Conservation (phyloP, 768 basidiomycete species). For the Agrocybe pediades region DNA sequence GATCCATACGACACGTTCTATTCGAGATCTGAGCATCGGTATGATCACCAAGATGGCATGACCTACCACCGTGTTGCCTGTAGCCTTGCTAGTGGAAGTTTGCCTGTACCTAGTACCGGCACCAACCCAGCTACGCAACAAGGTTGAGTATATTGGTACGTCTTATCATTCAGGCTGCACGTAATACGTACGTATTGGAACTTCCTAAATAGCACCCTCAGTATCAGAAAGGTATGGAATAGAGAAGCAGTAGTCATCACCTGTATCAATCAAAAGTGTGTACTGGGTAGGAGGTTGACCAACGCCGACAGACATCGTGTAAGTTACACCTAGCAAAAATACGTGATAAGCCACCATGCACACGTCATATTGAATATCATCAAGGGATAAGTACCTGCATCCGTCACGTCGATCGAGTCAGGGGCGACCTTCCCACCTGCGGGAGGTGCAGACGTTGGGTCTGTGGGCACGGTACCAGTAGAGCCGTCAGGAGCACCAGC, state of each 20-base stretch:
- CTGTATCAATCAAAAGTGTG: constrained; percentile 60
- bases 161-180: neutral
- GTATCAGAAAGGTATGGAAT: neutral
- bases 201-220: constrained; percentile 26
- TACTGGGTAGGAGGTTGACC: constrained; percentile 51
- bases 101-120: constrained; percentile 46
- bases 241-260: constrained; percentile 27
- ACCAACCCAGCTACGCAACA: constrained; percentile 47
- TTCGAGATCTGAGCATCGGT: constrained; percentile 1
- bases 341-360: neutral
- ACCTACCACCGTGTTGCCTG: constrained; percentile 34
- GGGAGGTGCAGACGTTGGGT: constrained; percentile 19
- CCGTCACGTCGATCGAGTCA: constrained; percentile 55
- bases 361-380: constrained; percentile 5
- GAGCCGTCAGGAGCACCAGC: constrained; percentile 5
- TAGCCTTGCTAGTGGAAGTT: constrained; percentile 44
- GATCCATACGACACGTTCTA: constrained; percentile 58
- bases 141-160: neutral
- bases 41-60: neutral
- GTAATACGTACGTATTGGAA: constrained; percentile 29
- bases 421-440: constrained; percentile 17
- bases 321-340: constrained; percentile 40
- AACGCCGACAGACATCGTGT: constrained; percentile 53
- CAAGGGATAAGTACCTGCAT: constrained; percentile 38
- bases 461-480: constrained; percentile 9